A percentile compares a stretch with the other conserved stretches of the same genome.
phyloP scores from a whole-genome alignment of 2,329 filamentous ascomycete species.

The Karstenula rhodostoma region DNA sequence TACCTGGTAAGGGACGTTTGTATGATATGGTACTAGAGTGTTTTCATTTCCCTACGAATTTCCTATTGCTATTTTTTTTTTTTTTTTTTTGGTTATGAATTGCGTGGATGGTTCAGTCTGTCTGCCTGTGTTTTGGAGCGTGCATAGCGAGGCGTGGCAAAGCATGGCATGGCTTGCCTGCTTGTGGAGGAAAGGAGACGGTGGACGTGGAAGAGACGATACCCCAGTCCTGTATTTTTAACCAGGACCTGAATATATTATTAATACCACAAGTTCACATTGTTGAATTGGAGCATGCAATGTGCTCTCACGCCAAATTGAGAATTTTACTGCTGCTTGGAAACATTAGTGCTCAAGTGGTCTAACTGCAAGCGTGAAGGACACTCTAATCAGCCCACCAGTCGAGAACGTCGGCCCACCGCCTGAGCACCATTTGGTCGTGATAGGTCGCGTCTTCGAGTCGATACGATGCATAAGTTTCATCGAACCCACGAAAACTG shows the following conservation, averaged over 20 bases:
- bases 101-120: not conserved
- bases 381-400: not conserved
- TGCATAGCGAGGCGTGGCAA: not conserved
- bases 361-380: not conserved
- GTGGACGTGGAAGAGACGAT: not conserved
- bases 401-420: not conserved
- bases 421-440: not conserved
- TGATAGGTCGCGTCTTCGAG: not conserved
- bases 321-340: not conserved
- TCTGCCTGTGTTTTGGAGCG: not conserved
- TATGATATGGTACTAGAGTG: not conserved
- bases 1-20: not conserved
- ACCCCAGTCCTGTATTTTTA: slow-evolving; percentile 3
- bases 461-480: too few relatives aligned
- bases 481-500: too few relatives aligned
- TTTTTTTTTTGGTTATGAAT: not conserved
- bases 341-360: not conserved
- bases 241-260: not conserved
- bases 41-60: not conserved
- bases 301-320: not conserved
- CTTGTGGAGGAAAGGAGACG: not conserved
- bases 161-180: not conserved
- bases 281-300: not conserved
- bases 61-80: not conserved
- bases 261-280: not conserved